Base-by-base conservation (phyloP, 805 yeast species). In the Starmerella davenportii region DNA sequence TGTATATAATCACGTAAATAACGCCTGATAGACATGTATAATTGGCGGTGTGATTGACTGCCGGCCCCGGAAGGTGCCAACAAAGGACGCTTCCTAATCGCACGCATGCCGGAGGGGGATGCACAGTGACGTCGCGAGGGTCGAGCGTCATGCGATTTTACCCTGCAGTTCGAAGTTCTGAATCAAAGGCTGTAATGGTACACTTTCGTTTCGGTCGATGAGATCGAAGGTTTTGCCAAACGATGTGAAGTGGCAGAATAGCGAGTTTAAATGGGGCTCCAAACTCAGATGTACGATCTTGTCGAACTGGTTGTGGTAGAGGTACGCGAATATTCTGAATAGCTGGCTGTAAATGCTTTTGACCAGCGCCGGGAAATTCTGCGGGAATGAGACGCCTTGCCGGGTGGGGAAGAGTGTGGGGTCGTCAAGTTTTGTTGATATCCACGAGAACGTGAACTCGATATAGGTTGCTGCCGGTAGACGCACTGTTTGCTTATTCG, bases 191-290 rank as follows among this genome's bases (percentile, higher is more conserved):
- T 65, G 58, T 44, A 90, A 60, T 0, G 98, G 96, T 39, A 66
- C 78, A 57, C 84, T 60, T 46, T 90, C 99, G 39, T 66, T 64
- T 38, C 73, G 63, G 43, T 84, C 96, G 27, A 90, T 65, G 46
- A 90, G 67, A 38, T 72, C 76, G 57, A 81, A 90, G 47, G 84
- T 93, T 43, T 77, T 76, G 13, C 79, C 71, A 53, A 90, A 81
- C 38, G 93, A 77, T 33, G 87, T 70, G 52, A 79, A 90, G 56
- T 90, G 98, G 14, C 94, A 90, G 60, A 92, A 90, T 50, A 85
- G 80, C 3, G 96, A 85, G 58, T 90, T 90, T 93, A 94, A 90
- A 56, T 90, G 96, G 1, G 96, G 95, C 56, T 90, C 98, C 43
- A 90, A 59, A 2, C 93, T 76, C 42, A 90, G 60, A 56, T 90